Percentiles rank a stretch among this genome's conserved stretches.
Conservation (phyloP, 352 stramenopile genomes). For the Peronosclerospora sorghi region DNA sequence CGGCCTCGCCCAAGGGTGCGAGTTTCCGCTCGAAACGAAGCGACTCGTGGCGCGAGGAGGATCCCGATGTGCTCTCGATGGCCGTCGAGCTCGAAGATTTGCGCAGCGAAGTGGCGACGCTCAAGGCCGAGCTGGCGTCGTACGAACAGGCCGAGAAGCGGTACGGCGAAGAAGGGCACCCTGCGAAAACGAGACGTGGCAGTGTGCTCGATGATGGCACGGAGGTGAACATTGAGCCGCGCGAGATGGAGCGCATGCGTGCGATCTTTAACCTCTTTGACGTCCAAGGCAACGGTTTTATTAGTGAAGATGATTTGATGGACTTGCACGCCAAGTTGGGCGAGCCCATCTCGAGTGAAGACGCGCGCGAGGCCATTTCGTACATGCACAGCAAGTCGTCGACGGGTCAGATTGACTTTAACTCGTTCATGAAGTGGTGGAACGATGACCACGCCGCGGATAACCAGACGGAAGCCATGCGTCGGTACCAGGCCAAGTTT, state of each 20-base stretch:
- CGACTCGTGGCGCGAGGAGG: slow-evolving; percentile 74
- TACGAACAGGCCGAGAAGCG: slow-evolving; percentile 77
- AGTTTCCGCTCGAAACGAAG: slow-evolving; percentile 37
- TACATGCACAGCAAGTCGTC: slow-evolving; percentile 52
- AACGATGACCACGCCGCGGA: slow-evolving; percentile 67
- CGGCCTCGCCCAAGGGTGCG: slow-evolving; percentile 38
- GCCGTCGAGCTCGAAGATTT: slow-evolving; percentile 63
- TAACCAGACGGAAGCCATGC: slow-evolving; percentile 71
- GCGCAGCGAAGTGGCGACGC: slow-evolving; percentile 52
- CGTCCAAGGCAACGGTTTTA: slow-evolving; percentile 68
- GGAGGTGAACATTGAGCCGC: slow-evolving; percentile 63
- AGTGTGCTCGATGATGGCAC: slow-evolving; percentile 70
- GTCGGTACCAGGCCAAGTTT: slow-evolving; percentile 79
- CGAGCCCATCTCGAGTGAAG: slow-evolving; percentile 66
- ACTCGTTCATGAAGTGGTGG: slow-evolving; percentile 85
- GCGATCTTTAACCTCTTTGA: slow-evolving; percentile 80
- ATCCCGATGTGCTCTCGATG: slow-evolving; percentile 54
- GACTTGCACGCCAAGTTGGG: slow-evolving; percentile 76
- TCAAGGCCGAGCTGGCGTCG: slow-evolving; percentile 57
- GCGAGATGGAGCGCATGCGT: slow-evolving; percentile 80
- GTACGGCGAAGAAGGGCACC: slow-evolving; percentile 45
- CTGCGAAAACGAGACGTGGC: slow-evolving; percentile 43
- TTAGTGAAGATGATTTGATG: slow-evolving; percentile 62
- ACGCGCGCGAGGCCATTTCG: slow-evolving; percentile 55
- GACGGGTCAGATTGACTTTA: slow-evolving; percentile 69